Conservation (phyloP, 176 grass and related monocot genomes). For the Canna indica region DNA sequence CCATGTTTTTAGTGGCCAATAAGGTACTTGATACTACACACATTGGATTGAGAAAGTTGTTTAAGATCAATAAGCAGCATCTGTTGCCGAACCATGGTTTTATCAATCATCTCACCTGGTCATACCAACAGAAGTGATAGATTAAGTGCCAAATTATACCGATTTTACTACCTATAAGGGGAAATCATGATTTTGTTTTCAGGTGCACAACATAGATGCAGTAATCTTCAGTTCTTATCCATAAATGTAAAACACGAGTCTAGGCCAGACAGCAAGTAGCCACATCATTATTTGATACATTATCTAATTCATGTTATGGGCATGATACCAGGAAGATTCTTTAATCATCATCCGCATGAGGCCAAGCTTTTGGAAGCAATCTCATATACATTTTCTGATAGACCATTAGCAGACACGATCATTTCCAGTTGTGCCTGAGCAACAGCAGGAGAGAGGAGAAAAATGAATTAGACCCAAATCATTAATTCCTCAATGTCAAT, state of each 20-base stretch:
- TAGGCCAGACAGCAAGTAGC: neutral
- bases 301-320: neutral
- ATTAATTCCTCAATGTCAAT: neutral
- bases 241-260: neutral
- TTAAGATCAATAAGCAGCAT: too few relatives aligned
- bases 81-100: too few relatives aligned
- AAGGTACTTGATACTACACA: too few relatives aligned
- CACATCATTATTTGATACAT: neutral
- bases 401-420: constrained; percentile 86
- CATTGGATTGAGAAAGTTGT: too few relatives aligned
- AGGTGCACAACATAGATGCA: too few relatives aligned
- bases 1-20: too few relatives aligned
- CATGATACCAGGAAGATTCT: neutral
- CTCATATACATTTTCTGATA: constrained; percentile 93
- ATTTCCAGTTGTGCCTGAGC: constrained; percentile 78
- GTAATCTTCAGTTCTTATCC: too few relatives aligned
- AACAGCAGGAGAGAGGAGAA: neutral
- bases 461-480: neutral
- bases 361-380: constrained; percentile 87
- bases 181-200: too few relatives aligned
- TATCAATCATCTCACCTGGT: too few relatives aligned
- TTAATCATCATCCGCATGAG: constrained; percentile 19
- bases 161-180: too few relatives aligned
- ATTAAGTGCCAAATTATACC: too few relatives aligned
- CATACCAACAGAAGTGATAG: too few relatives aligned